Evolutionary conservation across 257 asterid genomes (phyloP).

Genomic region (Paraleonurus japonicus): DNA sequence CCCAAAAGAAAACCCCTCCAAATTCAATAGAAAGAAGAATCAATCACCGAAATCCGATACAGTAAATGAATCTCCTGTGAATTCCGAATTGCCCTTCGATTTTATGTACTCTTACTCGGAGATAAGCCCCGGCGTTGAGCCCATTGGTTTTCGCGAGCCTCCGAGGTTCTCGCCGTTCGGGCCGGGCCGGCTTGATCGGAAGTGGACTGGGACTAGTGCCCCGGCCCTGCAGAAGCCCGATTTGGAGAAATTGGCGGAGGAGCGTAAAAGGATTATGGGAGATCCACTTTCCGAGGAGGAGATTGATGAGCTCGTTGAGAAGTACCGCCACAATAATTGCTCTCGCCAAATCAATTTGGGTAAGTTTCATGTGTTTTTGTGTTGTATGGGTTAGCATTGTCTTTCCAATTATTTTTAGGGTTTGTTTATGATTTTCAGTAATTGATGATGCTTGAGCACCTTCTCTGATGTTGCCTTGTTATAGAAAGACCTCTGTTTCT

Average conservation of each 20-base stretch:
- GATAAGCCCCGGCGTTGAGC: constrained; percentile 53
- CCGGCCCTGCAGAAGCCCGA: constrained; percentile 42
- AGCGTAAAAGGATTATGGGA: constrained; percentile 52
- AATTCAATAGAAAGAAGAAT: constrained; percentile 7
- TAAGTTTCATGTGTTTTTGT: constrained; percentile 8
- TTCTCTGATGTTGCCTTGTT: not conserved
- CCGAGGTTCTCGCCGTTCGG: constrained; percentile 81
- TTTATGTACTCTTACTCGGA: constrained; percentile 85
- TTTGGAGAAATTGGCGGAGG: constrained; percentile 50
- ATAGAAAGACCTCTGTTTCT: not conserved
- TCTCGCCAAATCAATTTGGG: constrained; percentile 88
- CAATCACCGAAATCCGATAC: constrained; percentile 15
- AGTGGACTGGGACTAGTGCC: constrained; percentile 80
- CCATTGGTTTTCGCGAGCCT: constrained; percentile 80
- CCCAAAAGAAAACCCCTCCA: constrained; percentile 18
- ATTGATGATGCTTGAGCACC: not conserved
- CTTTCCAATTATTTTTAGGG: not conserved
- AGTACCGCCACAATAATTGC: constrained; percentile 69
- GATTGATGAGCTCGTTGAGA: constrained; percentile 72
- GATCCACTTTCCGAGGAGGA: constrained; percentile 68
- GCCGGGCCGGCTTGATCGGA: constrained; percentile 75
- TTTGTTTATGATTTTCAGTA: not conserved
- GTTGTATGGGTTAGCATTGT: not conserved
- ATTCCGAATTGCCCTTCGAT: constrained; percentile 70
- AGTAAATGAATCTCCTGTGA: constrained; percentile 25